phyloP scores from a whole-genome alignment of 495 filamentous ascomycete species.

The Lineolata rhizophorae region DNA sequence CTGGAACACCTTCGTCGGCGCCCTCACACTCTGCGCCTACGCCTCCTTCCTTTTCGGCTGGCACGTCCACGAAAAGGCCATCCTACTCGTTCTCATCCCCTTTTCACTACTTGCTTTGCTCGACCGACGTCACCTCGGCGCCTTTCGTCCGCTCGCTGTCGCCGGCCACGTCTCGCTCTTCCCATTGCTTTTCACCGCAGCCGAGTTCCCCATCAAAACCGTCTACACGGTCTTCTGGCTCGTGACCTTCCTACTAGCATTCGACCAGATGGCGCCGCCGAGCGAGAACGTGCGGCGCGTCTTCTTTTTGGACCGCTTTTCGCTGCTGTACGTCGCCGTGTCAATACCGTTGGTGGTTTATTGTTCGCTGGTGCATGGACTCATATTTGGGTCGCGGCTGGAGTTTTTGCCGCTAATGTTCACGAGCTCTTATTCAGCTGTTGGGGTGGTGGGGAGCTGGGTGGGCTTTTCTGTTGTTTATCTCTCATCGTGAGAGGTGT shows the following conservation, averaged over 20 bases:
- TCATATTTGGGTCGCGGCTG: constrained; percentile 61
- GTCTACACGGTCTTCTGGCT: constrained; percentile 89
- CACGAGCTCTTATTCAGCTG: constrained; percentile 79
- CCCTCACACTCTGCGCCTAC: constrained; percentile 85
- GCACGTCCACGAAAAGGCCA: constrained; percentile 97
- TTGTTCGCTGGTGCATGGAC: constrained; percentile 59
- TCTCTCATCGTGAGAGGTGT: too few species aligned
- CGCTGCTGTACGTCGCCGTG: constrained; percentile 66
- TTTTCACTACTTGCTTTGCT: constrained; percentile 87
- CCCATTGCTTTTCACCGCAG: constrained; percentile 74
- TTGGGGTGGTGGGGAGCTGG: constrained; percentile 96
- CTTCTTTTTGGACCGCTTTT: constrained; percentile 77
- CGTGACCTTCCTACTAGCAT: constrained; percentile 60
- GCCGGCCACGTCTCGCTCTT: constrained; percentile 91
- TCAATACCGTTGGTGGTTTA: constrained; percentile 80
- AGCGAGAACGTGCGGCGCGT: constrained; percentile 43
- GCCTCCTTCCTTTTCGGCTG: constrained; percentile 94
- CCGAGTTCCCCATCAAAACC: constrained; percentile 83
- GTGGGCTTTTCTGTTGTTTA: constrained; percentile 85
- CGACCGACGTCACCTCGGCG: constrained; percentile 76
- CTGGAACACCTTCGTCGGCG: constrained; percentile 73
- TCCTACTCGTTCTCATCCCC: constrained; percentile 82
- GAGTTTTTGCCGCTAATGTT: constrained; percentile 96
- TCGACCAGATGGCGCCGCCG: constrained; percentile 64
- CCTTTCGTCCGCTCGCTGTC: constrained; percentile 79